Evolutionary conservation across 495 filamentous ascomycete species (phyloP), one percentile per base, ranked within the genome.

Genomic region (Penicillium taxi): DNA sequence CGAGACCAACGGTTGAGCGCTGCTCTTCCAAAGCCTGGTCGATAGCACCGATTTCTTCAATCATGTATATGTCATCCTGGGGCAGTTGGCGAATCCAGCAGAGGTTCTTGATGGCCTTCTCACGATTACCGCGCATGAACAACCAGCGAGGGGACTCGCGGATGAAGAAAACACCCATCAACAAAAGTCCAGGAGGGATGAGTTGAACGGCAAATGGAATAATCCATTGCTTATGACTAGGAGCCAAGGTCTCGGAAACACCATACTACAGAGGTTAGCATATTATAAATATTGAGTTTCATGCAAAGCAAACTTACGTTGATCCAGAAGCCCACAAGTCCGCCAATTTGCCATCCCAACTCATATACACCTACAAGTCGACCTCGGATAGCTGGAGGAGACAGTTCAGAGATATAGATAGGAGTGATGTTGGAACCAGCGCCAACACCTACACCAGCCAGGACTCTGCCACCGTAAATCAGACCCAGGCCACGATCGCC

Each of bases 391-490:
- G 84, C 80, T 42, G 83, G 82, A 12, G 81, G 84, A 4, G 84
- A 74, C 37, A 89, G 73, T 55, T 91, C 85, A 23, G 84, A 74
- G 37, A 84, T 78, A 49, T 90, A 90, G 15, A 88, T 78, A 4
- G 85, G 85, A 21, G 84, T 81, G 32, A 86, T 66, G 11, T 82
- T 73, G 3, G 82, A 86, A 9, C 75, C 77, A 35, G 86, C 82
- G 42, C 85, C 85, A 39, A 86, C 77, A 37, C 78, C 81, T 28
- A 91, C 44, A 33, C 85, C 85, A 39, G 75, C 70, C 26, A 89
- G 64, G 29, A 84, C 73, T 45, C 85, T 77, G 6, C 84, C 85
- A 40, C 63, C 72, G 74, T 80, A 72, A 44, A 82, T 75, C 24
- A 80, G 65, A 1, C 70, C 75, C 6, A 86, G 53, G 9, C 79